Evolutionary conservation across 176 grass and related monocot genomes (phyloP), one percentile per base, ranked within the genome.

Genomic region (Musa beccarii): DNA sequence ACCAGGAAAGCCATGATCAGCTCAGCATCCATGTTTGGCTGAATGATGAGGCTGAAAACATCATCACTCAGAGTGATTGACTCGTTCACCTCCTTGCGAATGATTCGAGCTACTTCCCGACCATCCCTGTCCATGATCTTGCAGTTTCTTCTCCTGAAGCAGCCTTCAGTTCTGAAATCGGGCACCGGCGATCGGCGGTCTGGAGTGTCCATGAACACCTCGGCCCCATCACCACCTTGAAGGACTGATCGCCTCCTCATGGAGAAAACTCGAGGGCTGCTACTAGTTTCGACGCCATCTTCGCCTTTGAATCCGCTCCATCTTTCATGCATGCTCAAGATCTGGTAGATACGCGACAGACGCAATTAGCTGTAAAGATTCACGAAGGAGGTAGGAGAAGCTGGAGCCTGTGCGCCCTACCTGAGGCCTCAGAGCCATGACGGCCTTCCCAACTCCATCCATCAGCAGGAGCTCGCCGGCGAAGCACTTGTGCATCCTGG

Each of bases 41-140:
- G 78, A 67, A 99, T 72, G 12, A 84, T 75, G 57, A 99, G 84
- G 86, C 68, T 94, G 89, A 99, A 99, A 69, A 99, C 95, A 53
- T 99, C 95, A 67, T 93, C 83, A 0, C 86, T 83, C 68, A 99
- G 84, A 12, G 82, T 49, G 63, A 81, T 81, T 7, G 87, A 80
- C 2, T 69, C 3, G 79, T 66, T 51, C 28, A 1, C 72, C 62
- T 51, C 83, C 80, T 92, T 92, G 76, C 70, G 73, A 0, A 55
- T 49, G 21, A 99, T 92, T 70, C 82, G 59, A 0, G 95, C 95
- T 9, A 79, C 90, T 59, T 87, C 88, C 65, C 43, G 23, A 51
- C 95, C 88, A 19, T 86, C 65, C 75, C 67, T 79, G 15, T 78
- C 54, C 2, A 4, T 28, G 65, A 99, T 80, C 85, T 86, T 89